phyloP scores from a whole-genome alignment of 2,329 filamentous ascomycete genomes.

The Ophiocordyceps polyrhachis-furcata region DNA sequence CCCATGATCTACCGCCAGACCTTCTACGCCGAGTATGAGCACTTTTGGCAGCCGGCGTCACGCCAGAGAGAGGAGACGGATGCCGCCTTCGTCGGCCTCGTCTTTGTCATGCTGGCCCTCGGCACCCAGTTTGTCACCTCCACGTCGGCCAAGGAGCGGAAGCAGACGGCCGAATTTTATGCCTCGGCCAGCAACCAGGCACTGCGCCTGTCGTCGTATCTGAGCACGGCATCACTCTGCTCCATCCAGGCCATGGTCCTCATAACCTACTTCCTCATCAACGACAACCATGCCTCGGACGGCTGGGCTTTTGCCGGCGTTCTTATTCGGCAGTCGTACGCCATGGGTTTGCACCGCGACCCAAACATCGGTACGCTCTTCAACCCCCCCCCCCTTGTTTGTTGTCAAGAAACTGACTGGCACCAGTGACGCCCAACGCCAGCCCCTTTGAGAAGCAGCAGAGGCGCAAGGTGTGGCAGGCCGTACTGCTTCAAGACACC shows the following conservation, averaged over 20 bases:
- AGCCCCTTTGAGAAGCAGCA: conserved; percentile 58
- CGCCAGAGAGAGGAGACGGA: conserved; percentile 27
- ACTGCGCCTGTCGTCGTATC: conserved; percentile 54
- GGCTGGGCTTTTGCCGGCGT: conserved; percentile 71
- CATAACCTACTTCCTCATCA: conserved; percentile 67
- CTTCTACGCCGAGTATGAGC: conserved; percentile 62
- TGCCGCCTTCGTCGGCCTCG: conserved; percentile 49
- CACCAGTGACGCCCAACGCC: conserved; percentile 42
- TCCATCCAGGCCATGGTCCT: conserved; percentile 68
- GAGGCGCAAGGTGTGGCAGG: conserved; percentile 65
- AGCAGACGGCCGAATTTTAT: conserved; percentile 66
- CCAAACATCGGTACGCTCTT: conserved; percentile 44
- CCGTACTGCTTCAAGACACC: conserved; percentile 63
- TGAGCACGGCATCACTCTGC: conserved; percentile 53
- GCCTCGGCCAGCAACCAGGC: conserved; percentile 65
- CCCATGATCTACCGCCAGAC: conserved; percentile 60
- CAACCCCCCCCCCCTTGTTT: too few species aligned
- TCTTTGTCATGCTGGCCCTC: conserved; percentile 61
- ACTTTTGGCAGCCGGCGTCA: conserved; percentile 48
- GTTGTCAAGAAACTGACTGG: background rate
- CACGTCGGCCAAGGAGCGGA: conserved; percentile 39
- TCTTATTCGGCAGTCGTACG: conserved; percentile 58
- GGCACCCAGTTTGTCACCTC: conserved; percentile 58
- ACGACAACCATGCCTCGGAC: conserved; percentile 69
- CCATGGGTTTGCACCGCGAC: conserved; percentile 64